Conservation (phyloP, 2,329 filamentous ascomycete species). For the Arthrinium phaeospermum region DNA sequence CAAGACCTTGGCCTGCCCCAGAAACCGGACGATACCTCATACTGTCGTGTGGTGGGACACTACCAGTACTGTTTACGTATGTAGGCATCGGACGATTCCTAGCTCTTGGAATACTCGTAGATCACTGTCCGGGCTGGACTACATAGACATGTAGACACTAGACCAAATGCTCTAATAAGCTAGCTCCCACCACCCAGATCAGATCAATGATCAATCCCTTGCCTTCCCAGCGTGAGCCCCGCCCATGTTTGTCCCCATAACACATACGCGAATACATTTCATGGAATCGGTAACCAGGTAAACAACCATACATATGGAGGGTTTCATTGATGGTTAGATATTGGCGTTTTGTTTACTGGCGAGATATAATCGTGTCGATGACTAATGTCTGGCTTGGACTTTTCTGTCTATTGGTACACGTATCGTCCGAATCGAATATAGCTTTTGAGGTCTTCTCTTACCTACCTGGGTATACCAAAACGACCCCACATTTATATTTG, state of each 20-base stretch:
- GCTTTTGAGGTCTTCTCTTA: background rate
- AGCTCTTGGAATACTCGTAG: background rate
- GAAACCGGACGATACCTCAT: background rate
- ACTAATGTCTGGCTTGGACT: background rate
- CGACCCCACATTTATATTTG: slow-evolving; percentile 1
- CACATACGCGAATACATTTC: background rate
- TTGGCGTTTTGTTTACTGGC: background rate
- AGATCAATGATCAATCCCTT: slow-evolving; percentile 13
- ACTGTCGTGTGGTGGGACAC: background rate
- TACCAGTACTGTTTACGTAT: background rate
- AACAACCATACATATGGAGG: background rate
- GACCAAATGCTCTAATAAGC: background rate
- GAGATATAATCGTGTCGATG: background rate
- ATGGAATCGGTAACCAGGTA: background rate
- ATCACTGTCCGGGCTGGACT: background rate
- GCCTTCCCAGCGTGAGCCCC: background rate
- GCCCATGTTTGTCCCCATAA: slow-evolving; percentile 2
- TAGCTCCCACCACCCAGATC: background rate
- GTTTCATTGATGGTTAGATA: background rate
- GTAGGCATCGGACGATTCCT: background rate
- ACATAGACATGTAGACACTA: background rate
- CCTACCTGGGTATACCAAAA: background rate
- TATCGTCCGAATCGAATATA: background rate
- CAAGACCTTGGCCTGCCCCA: background rate
- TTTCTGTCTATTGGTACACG: background rate